Conservation (phyloP, 2,329 filamentous ascomycete species). For the Penicillium capsulatum region DNA sequence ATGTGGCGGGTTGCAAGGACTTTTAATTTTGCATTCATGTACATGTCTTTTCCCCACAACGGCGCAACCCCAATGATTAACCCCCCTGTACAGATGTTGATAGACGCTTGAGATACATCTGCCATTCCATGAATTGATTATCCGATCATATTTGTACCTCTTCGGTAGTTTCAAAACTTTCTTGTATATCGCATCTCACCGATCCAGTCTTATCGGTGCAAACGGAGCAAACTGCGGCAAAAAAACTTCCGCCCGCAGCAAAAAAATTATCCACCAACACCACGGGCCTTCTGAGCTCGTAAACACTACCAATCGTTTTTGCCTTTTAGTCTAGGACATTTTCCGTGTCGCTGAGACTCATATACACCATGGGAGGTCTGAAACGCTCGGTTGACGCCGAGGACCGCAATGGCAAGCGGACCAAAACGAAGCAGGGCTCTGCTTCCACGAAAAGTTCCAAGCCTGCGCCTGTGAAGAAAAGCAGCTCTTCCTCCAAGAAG, state of each 20-base stretch:
- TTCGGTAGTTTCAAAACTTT: no score
- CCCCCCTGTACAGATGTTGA: constrained; percentile 3
- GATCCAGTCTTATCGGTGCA: constrained; percentile 25
- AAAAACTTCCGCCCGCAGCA: constrained; percentile 32
- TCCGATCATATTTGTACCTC: not conserved
- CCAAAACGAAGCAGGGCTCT: constrained; percentile 34
- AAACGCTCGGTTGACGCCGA: constrained; percentile 41
- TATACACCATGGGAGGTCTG: constrained; percentile 36
- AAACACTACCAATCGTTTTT: constrained; percentile 9
- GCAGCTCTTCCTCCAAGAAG: constrained; percentile 24
- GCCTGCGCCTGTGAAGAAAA: constrained; percentile 26
- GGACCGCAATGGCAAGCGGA: constrained; percentile 40
- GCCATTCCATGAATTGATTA: constrained; percentile 3
- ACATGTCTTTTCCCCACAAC: constrained; percentile 8
- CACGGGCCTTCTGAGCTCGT: constrained; percentile 20
- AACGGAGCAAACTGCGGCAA: constrained; percentile 31
- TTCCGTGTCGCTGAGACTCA: constrained; percentile 9
- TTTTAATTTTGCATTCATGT: constrained; percentile 6
- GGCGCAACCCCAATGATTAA: no score
- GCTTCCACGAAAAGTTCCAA: constrained; percentile 29
- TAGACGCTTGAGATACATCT: constrained; percentile 5
- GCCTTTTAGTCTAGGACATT: constrained; percentile 5
- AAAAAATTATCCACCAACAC: constrained; percentile 30
- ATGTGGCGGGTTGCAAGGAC: not conserved
- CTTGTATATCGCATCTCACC: no score